Base-by-base conservation (phyloP, 1,284 basidiomycete genomes). In the Fomitopsis palustris region DNA sequence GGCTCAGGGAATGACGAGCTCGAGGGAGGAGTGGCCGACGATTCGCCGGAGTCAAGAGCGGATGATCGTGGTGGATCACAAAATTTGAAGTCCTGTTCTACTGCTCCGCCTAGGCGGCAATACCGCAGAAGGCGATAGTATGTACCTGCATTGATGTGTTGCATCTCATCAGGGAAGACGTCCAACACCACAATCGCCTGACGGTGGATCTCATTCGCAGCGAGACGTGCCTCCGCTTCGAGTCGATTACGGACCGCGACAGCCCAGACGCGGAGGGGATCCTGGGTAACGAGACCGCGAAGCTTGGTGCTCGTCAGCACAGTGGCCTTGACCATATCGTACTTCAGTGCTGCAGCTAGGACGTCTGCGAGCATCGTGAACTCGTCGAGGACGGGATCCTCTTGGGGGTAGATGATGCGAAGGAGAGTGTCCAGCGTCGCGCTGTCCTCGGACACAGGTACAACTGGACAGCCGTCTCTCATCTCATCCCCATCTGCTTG, bases 241-340 rank as follows among this genome's bases (percentile, higher is more conserved):
- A 75, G 67, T 3, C 57, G 56, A 53, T 68, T 64, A 9, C 66
- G 65, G 55, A 69, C 61, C 4, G 74, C 64, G 6, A 63, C 29
- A 1, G 64, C 61, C 60, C 60, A 67, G 2, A 57, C 54, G 1
- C 37, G 41, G 10, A 66, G n/a, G 1, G 64, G 64, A 0, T 39
- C 8, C 10, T 29, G 9, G 1, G 21, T 23, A 0, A 53, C 54
- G 38, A 59, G 23, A 0, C 49, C 42, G 12, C 53, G 43, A 2
- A 67, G 59, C 21, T 39, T 49, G 25, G 27, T 19, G 9, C 51
- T 42, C 17, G 3, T 38, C 17, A 64, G 37, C 16, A 4, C 17
- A 7, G 25, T 37, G 16, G 37, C 47, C 17, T 55, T 25, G 7
- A 56, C 55, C 59, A 67, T 61, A 41, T 63, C 52, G 57, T 69